Percentiles rank a stretch among this genome's conserved stretches.
Conservation (phyloP, 371 early-diverging fungal genomes). For the Syncephalastrum contaminatum region DNA sequence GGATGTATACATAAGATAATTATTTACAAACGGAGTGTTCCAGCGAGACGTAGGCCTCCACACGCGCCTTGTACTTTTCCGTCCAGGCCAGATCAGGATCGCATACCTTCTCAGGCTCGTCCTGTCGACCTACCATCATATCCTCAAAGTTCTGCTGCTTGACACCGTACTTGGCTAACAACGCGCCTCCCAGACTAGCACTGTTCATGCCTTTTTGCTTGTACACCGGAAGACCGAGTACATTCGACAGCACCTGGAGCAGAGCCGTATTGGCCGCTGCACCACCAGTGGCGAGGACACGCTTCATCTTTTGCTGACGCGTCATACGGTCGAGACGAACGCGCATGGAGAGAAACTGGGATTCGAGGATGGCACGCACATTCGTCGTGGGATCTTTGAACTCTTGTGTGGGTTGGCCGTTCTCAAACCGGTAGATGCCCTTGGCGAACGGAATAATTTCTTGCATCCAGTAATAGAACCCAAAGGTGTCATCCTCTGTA, state of each 20-base stretch:
- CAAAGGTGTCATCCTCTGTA: constrained; percentile 27
- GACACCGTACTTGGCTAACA: constrained; percentile 41
- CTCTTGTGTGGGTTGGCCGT: constrained; percentile 48
- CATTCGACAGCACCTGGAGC: constrained; percentile 63
- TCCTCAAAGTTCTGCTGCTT: constrained; percentile 25
- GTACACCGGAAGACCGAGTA: constrained; percentile 70
- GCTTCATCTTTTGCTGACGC: constrained; percentile 28
- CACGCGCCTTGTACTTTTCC: constrained; percentile 8
- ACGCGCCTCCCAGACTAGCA: constrained; percentile 48
- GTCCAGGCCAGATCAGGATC: constrained; percentile 22
- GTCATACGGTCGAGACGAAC: constrained; percentile 39
- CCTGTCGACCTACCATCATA: constrained; percentile 33
- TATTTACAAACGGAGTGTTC: constrained; percentile 9
- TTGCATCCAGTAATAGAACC: constrained; percentile 72
- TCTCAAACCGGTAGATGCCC: constrained; percentile 67
- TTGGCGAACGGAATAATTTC: constrained; percentile 78
- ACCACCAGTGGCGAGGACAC: constrained; percentile 75
- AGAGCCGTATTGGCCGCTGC: constrained; percentile 64
- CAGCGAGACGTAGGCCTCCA: constrained; percentile 10
- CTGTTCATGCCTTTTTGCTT: constrained; percentile 47
- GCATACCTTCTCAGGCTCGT: constrained; percentile 30
- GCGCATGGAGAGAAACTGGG: constrained; percentile 77
- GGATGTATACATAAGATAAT: too few species aligned
- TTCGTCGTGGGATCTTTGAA: constrained; percentile 43
- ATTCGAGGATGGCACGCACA: constrained; percentile 70